Evolutionary conservation across 1,284 basidiomycete genomes (phyloP), one percentile per base, ranked within the genome.

Genomic region (Ustilago esculenta): DNA sequence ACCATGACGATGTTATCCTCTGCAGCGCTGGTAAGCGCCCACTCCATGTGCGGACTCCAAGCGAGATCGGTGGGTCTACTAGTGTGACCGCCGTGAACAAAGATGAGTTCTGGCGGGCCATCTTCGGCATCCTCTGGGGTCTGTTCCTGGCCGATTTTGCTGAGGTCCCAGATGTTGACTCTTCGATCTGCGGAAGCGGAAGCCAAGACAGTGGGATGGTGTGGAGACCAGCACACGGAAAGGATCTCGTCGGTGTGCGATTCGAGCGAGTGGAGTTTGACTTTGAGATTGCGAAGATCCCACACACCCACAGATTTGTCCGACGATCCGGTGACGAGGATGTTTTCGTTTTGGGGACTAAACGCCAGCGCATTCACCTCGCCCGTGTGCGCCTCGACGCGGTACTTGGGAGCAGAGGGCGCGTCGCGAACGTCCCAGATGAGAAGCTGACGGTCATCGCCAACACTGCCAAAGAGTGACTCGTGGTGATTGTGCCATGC

Each of bases 111-210:
- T 3, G 95, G 94, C 4, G 96, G 70, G 7, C 96, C 95, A 79
- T 98, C 95, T 83, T 98, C 96, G 47, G 93, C 92, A 79, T 98
- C 95, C 74, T 98, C 95, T 2, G 95, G 94, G 0, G 92, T 92
- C 82, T 98, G 95, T 83, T 98, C 96, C 46, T 90, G 88, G 1
- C 95, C 95, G 69, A 98, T 97, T 71, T 90, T 88, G 33, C 89
- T 87, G 47, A 98, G 84, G 84, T 99, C 94, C 96, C 96, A 99
- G 45, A 98, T 85, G 75, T 96, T 95, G 65, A 98, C 88, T 18
- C 96, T 87, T 29, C 96, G 87, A 81, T 99, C 95, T 49, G 92
- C 90, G 0, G 91, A 92, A 0, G 93, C 93, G 9, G 51, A 58
- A 2, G 78, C 75, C 1, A 81, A 52, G 7, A 81, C 65, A 4